phyloP scores from a whole-genome alignment of 106 monocot genomes.

The Platanthera zijinensis region DNA sequence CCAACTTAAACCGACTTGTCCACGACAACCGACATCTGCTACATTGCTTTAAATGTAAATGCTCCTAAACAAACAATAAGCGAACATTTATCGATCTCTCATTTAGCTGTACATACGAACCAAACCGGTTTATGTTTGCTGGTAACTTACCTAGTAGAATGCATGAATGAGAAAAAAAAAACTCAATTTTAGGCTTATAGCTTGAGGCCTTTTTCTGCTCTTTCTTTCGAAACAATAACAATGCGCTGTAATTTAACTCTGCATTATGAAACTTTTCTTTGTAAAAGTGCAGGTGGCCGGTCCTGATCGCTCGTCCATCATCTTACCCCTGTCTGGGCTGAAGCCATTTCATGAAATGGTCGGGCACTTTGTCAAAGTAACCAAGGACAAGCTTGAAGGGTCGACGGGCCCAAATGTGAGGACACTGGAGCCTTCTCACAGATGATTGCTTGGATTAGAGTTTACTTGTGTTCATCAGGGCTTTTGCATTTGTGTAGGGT shows the following conservation, averaged over 20 bases:
- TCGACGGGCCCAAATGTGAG: conserved; percentile 44
- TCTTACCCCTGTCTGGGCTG: conserved; percentile 63
- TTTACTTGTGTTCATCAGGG: conserved; percentile 3
- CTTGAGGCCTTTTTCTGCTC: no score
- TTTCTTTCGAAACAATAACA: no score
- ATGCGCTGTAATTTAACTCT: background rate
- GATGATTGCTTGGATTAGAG: conserved; percentile 24
- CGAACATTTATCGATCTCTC: no score
- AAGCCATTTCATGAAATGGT: conserved; percentile 81
- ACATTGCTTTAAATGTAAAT: no score
- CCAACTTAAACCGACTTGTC: no score
- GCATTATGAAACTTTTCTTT: background rate
- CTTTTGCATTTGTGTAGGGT: background rate
- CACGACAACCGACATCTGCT: no score
- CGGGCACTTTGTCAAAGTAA: conserved; percentile 67
- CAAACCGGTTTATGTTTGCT: no score
- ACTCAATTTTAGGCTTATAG: no score
- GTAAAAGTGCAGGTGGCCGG: conserved; percentile 49
- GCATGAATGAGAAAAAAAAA: no score
- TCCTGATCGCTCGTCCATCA: conserved; percentile 71
- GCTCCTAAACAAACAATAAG: no score
- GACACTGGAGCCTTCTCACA: conserved; percentile 38
- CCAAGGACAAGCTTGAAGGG: conserved; percentile 66
- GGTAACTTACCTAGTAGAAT: no score
- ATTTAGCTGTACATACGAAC: no score